Evolutionary conservation across 768 basidiomycete species (phyloP), one percentile per base, ranked within the genome.

Genomic region (Boletus pseudo-olivaceus): DNA sequence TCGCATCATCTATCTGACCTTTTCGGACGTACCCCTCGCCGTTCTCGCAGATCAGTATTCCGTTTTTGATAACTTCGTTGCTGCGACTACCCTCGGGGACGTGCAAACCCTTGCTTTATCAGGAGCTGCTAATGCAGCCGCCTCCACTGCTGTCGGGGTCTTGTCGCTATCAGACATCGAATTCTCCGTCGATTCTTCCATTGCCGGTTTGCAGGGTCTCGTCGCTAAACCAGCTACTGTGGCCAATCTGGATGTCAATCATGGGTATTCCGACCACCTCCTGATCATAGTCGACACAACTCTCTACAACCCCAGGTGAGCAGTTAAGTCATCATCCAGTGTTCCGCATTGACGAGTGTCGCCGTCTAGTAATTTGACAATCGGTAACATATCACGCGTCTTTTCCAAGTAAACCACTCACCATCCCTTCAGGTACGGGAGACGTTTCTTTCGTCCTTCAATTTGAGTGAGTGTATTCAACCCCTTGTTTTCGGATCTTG

Each of bases 141-240:
- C 85, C 4, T 71, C 74, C 11, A 89, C 87, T 3, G 86, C 84
- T 12, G 78, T 88, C 50, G 87, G 87, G 5, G 60, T 79, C n/a
- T 68, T 89, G 41, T 76, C 76, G 26, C 69, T 89, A 19, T 74
- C 70, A 14, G 78, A 73, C 54, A 87, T 89, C 47, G 69, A 67
- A 10, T 88, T 88, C 62, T 74, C 78, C 0, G 83, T 88, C 10
- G 70, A 78, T 44, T 81, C 83, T 4, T 71, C 74, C 2, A 81
- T 90, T 39, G 75, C 75, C 3, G 87, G 87, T 38, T 62, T 90
- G 50, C 82, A 87, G 66, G 87, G 85, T 29, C 74, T 90, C 52
- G 73, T 78, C 56, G 72, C 82, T 29, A 78, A 75, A 54, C 85
- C 85, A 10, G 79, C 81, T 2, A 74, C 74, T 4, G 78, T 89